Percentiles rank a stretch among this genome's conserved stretches.
These are phyloP conservation scores for Kodamaea alishanica DNA, from an alignment of 1,139 yeast species.

Conservation along the genomic window DNA sequence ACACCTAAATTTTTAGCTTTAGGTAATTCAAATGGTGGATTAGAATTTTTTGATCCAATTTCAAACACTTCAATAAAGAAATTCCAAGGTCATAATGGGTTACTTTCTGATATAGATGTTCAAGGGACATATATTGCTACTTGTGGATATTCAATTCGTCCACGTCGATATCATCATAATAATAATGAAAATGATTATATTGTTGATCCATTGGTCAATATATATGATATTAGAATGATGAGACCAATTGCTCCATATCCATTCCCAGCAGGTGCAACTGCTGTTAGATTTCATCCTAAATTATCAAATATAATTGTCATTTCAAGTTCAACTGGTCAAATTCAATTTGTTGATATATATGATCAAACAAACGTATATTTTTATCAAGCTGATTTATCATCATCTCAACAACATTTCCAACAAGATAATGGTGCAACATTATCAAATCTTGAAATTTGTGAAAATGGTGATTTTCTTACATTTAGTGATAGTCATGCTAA, in stretches of 20 bases:
- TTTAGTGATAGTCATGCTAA: conserved; percentile 64
- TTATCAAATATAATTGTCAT: conserved; percentile 74
- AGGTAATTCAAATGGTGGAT: conserved; percentile 64
- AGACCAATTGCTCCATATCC: conserved; percentile 76
- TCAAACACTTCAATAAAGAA: conserved; percentile 51
- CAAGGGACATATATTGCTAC: conserved; percentile 75
- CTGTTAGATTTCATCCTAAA: conserved; percentile 82
- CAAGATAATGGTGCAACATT: conserved; percentile 26
- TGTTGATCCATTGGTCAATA: conserved; percentile 76
- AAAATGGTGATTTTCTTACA: conserved; percentile 76
- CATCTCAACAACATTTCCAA: conserved; percentile 17
- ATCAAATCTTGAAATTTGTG: conserved; percentile 60
- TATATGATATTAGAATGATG: conserved; percentile 76
- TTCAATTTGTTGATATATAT: conserved; percentile 79
- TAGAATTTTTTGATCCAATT: conserved; percentile 76
- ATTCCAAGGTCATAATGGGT: conserved; percentile 71
- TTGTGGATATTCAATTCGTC: conserved; percentile 71
- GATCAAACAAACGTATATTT: conserved; percentile 66
- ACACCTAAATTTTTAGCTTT: conserved; percentile 49
- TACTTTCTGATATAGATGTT: conserved; percentile 73
- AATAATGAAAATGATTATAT: conserved; percentile 23
- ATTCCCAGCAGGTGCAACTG: conserved; percentile 87
- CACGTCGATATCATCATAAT: conserved; percentile 19
- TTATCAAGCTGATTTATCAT: conserved; percentile 57
- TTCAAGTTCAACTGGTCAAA: conserved; percentile 73